Evolutionary conservation across 2,329 filamentous ascomycete genomes (phyloP).

Genomic region (Zopfia rhizophila): DNA sequence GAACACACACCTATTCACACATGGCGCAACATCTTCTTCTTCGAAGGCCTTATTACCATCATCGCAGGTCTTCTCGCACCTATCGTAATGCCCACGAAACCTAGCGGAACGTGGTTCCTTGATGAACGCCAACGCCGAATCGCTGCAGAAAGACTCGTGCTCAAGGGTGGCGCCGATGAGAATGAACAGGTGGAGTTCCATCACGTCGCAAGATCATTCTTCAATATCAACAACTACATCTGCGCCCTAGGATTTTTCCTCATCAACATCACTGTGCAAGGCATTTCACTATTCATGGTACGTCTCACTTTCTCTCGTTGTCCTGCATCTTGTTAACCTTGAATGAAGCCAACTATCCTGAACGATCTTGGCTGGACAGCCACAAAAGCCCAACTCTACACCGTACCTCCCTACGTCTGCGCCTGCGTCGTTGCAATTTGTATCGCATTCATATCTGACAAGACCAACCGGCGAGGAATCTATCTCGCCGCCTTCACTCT

Average conservation of each 20-base stretch:
- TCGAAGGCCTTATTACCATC: conserved; percentile 67
- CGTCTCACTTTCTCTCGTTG: conserved; percentile 9
- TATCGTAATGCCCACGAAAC: conserved; percentile 63
- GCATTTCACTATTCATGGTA: conserved; percentile 53
- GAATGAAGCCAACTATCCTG: conserved; percentile 49
- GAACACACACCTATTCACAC: conserved; percentile 57
- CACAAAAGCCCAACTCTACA: conserved; percentile 51
- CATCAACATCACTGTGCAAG: conserved; percentile 70
- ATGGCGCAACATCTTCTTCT: conserved; percentile 67
- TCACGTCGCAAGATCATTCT: conserved; percentile 63
- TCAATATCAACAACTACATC: conserved; percentile 69
- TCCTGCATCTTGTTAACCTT: conserved; percentile 17
- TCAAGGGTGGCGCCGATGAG: conserved; percentile 60
- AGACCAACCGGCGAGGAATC: conserved; percentile 50
- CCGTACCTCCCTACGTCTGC: conserved; percentile 52
- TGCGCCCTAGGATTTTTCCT: conserved; percentile 68
- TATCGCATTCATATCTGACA: conserved; percentile 50
- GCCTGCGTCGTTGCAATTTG: conserved; percentile 49
- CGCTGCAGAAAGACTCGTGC: conserved; percentile 62
- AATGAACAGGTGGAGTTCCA: conserved; percentile 59
- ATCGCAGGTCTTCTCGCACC: conserved; percentile 61
- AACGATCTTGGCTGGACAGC: conserved; percentile 49
- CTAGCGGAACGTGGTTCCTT: conserved; percentile 61
- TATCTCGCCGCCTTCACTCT: conserved; percentile 48
- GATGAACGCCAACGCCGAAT: conserved; percentile 65